A percentile compares a stretch with the other conserved stretches of the same genome.
These are phyloP conservation scores for Centella asiatica DNA, from an alignment of 129 eudicot genomes.

Conservation along the genomic window DNA sequence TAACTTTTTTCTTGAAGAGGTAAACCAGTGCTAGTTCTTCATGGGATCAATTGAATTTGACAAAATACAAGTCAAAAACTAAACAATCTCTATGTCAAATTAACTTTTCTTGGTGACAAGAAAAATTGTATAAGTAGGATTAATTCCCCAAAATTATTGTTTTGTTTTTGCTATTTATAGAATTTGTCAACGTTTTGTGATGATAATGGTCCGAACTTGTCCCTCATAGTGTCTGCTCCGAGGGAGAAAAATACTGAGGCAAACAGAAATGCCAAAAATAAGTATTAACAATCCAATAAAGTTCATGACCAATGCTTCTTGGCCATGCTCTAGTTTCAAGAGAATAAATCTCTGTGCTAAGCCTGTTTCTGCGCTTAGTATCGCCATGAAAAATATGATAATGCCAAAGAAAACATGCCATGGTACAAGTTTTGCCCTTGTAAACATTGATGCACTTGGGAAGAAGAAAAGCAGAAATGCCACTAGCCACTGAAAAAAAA, in stretches of 20 bases:
- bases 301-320: conserved; percentile 60
- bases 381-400: conserved; percentile 46
- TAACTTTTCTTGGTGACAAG: too few relatives aligned
- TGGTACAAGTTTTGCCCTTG: conserved; percentile 43
- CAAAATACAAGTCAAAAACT: too few relatives aligned
- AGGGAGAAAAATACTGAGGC: conserved; percentile 35
- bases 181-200: too few relatives aligned
- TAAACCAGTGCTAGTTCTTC: too few relatives aligned
- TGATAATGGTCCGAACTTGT: too few relatives aligned
- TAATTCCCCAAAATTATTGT: too few relatives aligned
- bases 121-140: too few relatives aligned
- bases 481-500: conserved; percentile 59
- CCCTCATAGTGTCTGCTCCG: background rate
- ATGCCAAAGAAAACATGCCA: conserved; percentile 58
- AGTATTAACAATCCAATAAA: conserved; percentile 52
- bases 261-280: conserved; percentile 45
- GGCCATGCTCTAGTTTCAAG: conserved; percentile 19
- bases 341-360: conserved; percentile 28
- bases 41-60: too few relatives aligned
- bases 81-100: too few relatives aligned
- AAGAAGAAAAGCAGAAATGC: conserved; percentile 46
- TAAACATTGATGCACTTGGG: conserved; percentile 31
- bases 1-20: too few relatives aligned
- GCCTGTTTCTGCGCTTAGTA: conserved; percentile 46
- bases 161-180: too few relatives aligned